Base-by-base conservation (phyloP, 2,329 filamentous ascomycete genomes). In the Fusarium udum region DNA sequence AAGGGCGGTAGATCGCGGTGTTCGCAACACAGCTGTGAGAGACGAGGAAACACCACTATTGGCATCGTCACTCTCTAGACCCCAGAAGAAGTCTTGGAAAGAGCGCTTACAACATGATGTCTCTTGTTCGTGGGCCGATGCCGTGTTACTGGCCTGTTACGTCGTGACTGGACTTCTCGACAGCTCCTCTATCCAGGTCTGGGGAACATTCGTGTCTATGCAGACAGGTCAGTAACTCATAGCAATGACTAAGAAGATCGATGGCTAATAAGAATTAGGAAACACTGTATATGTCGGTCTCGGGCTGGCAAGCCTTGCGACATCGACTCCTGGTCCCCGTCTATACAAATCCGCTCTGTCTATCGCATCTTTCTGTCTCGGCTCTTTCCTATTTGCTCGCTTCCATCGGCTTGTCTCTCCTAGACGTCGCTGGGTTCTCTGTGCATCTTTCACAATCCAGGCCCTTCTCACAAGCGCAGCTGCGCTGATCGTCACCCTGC, bases 201-300 rank as follows among this genome's bases (percentile, higher is more conserved):
- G 92, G 91, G 92, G 92, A 16, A 91, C 91, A 3, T 95, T 95
- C 77, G 92, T 94, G 40, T 93, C 91, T 78, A 95, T 95, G 93
- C 93, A 95, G 80, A 95, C 93, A 45, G 92, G 92, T 89, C 76
- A 72, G 84, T 81, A 15, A 13, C n/a, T 48, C 40, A 26, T 31
- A 34, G 18, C 40, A 48, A 18, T 18, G 24, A n/a, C 8, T 18
- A 32, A 24, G n/a, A 15, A 32, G 26, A 15, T 18, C 7, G 31
- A 12, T 39, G 26, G 28, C 49, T 65, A 28, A 69, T 48, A 48
- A 20, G 60, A 13, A 16, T 7, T 10, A 90, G 88, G 92, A 72
- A 95, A 95, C 82, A 95, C 93, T 10, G 89, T 95, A 55, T 95
- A 94, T 79, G 85, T 95, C 34, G 93, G 92, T 8, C 87, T 95